A percentile compares a stretch with the other conserved stretches of the same genome.
phyloP scores from a whole-genome alignment of 225 moss, liverwort and hornwort genomes.

The Physcomitrellopsis africana region DNA sequence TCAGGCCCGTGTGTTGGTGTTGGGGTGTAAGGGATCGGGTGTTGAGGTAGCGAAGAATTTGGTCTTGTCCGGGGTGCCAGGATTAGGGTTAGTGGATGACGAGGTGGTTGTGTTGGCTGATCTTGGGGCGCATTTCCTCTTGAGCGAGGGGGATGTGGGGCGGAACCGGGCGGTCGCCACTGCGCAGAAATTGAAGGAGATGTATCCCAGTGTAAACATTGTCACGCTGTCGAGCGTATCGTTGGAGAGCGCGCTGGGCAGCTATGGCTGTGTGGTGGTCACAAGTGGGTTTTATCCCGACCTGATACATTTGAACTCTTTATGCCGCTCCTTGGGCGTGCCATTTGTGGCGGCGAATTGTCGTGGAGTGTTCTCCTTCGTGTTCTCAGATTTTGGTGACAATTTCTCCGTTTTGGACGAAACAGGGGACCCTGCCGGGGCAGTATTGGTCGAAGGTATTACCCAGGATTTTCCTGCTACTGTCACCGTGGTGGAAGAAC shows the following conservation, averaged over 20 bases:
- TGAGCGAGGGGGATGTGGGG: constrained; percentile 76
- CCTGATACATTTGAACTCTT: constrained; percentile 65
- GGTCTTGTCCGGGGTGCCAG: constrained; percentile 77
- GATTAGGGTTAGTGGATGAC: constrained; percentile 90
- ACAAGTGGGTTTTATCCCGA: constrained; percentile 61
- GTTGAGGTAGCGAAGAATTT: constrained; percentile 97
- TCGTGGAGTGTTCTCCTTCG: constrained; percentile 76
- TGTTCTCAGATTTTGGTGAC: constrained; percentile 89
- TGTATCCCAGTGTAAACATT: constrained; percentile 65
- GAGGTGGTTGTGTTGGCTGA: constrained; percentile 70
- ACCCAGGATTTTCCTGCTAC: constrained; percentile 99
- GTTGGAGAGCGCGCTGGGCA: constrained; percentile 65
- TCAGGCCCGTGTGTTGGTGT: constrained; percentile 57
- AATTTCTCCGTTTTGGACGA: constrained; percentile 80
- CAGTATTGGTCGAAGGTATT: constrained; percentile 88
- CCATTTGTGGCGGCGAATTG: constrained; percentile 71
- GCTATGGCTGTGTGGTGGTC: constrained; percentile 79
- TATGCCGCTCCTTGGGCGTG: constrained; percentile 79
- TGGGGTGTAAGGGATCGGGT: constrained; percentile 85
- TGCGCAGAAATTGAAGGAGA: constrained; percentile 79
- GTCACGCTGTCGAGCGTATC: constrained; percentile 55
- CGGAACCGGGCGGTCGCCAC: constrained; percentile 78
- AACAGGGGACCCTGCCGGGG: constrained; percentile 74
- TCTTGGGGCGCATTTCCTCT: constrained; percentile 82
- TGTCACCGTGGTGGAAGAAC: constrained; percentile 94